Percentiles rank a stretch among this genome's conserved stretches.
Conservation (phyloP, 805 yeast species). For the Starmerella vaccinii region DNA sequence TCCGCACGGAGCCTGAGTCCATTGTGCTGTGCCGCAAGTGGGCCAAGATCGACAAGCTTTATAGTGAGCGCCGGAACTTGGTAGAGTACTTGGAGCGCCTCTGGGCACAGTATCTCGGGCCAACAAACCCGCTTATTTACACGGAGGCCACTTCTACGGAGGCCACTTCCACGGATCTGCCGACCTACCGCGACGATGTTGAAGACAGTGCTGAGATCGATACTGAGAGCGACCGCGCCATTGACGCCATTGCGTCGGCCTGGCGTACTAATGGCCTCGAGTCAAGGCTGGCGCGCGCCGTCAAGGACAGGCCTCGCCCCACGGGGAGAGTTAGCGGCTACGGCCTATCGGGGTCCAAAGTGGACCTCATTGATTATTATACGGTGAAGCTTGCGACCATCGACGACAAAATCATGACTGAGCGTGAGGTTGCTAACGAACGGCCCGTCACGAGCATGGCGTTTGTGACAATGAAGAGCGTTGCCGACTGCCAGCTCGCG, state of each 20-base stretch:
- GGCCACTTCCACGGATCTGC: neutral
- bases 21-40: slow-evolving; percentile 81
- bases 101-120: slow-evolving; percentile 60
- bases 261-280: slow-evolving; percentile 1
- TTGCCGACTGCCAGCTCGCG: slow-evolving; percentile 90
- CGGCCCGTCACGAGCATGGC: slow-evolving; percentile 77
- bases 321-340: slow-evolving; percentile 46
- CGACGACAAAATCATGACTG: slow-evolving; percentile 57
- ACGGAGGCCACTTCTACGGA: neutral
- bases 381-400: slow-evolving; percentile 56
- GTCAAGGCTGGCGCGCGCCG: slow-evolving; percentile 1
- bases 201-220: neutral
- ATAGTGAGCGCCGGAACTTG: slow-evolving; percentile 46
- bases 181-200: neutral
- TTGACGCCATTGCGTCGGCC: neutral
- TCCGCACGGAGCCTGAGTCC: slow-evolving; percentile 68
- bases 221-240: slow-evolving; percentile 1
- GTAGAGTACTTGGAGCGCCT: slow-evolving; percentile 52
- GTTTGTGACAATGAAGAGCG: slow-evolving; percentile 87
- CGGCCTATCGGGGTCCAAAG: slow-evolving; percentile 55
- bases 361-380: slow-evolving; percentile 74
- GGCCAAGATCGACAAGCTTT: slow-evolving; percentile 59
- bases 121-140: slow-evolving; percentile 23
- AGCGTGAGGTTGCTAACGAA: slow-evolving; percentile 52
- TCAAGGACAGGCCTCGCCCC: slow-evolving; percentile 41